Base-by-base conservation (phyloP, 2,329 filamentous ascomycete genomes). In the Fusarium sp. region DNA sequence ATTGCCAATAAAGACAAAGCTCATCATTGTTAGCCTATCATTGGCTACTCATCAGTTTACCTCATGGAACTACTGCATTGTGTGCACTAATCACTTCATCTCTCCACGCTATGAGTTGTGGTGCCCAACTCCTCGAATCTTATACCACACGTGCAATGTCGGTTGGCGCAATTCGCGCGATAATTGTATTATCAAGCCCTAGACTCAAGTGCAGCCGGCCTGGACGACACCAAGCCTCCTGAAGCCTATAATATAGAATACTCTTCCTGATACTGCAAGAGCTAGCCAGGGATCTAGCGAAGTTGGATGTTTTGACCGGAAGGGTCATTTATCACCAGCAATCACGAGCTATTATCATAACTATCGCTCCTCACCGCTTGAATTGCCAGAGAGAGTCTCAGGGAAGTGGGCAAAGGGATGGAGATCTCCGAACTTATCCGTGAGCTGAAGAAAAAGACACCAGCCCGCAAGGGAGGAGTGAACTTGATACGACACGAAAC, bases 401-500 rank as follows among this genome's bases (percentile, higher is more conserved):
- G 52, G 27, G 46, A 55, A n/a, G 33, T 45, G 51, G 43, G 50
- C 9, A 29, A 11, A 29, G 27, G 27, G 66, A 39, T 39, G 33
- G 35, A 25, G 23, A 25, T 25, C 23, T 25, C 8, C 23, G 8
- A 41, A 37, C 40, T 56, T 39, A 62, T 46, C 23, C 8, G 42
- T 52, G 40, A 54, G 50, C 39, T 63, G 36, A 36, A 35, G 23
- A 35, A 40, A 42, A 21, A 50, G 37, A n/a, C 27, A 36, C 43
- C 35, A 35, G 41, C 46, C 46, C 43, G 42, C 42, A 33, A 61
- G 40, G 45, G 29, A 53, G 36, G 40, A 58, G 41, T 47, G 29
- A 57, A n/a, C 21, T 58, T 48, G 61, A 66, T 66, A 66, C 53
- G 55, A 68, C 51, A 62, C 42, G 65, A 58, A 58, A 55, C 50